These are phyloP conservation scores for Erucastrum elatum DNA, from an alignment of 345 rosid genomes.

Conservation along the genomic window DNA sequence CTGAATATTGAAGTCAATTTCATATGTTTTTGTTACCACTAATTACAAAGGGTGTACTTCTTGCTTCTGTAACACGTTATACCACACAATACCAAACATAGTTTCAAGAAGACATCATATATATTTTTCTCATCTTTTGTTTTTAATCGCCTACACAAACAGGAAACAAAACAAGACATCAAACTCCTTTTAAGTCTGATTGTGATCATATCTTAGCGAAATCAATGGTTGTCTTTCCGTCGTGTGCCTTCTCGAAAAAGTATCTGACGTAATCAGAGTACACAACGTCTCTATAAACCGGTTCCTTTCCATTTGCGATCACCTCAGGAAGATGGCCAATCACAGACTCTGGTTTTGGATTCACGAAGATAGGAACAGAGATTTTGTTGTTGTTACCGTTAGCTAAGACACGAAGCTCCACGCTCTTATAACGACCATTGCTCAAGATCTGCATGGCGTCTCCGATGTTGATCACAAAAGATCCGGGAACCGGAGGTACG, in stretches of 20 bases:
- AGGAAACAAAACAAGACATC: background rate
- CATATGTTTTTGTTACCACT: background rate
- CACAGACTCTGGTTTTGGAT: slow-evolving; percentile 37
- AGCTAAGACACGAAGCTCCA: slow-evolving; percentile 44
- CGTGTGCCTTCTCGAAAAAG: slow-evolving; percentile 44
- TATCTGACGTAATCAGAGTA: slow-evolving; percentile 42
- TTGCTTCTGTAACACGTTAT: background rate
- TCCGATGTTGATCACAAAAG: slow-evolving; percentile 47
- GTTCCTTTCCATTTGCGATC: slow-evolving; percentile 33
- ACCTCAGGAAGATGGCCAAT: slow-evolving; percentile 43
- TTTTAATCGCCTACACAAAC: slow-evolving; percentile 25
- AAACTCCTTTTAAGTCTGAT: background rate
- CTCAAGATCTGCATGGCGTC: slow-evolving; percentile 48
- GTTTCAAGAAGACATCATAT: background rate
- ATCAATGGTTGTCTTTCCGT: slow-evolving; percentile 43
- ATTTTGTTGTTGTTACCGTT: slow-evolving; percentile 38
- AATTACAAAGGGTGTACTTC: background rate
- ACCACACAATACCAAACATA: slow-evolving; percentile 17
- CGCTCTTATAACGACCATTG: slow-evolving; percentile 42
- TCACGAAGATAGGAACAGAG: slow-evolving; percentile 41
- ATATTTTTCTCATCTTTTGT: background rate
- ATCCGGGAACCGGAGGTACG: slow-evolving; percentile 38
- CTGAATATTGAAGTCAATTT: background rate
- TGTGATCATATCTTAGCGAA: slow-evolving; percentile 37
- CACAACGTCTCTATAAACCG: slow-evolving; percentile 34